Conservation (phyloP, 176 grass and related monocot species). For the Puya raimondii region DNA sequence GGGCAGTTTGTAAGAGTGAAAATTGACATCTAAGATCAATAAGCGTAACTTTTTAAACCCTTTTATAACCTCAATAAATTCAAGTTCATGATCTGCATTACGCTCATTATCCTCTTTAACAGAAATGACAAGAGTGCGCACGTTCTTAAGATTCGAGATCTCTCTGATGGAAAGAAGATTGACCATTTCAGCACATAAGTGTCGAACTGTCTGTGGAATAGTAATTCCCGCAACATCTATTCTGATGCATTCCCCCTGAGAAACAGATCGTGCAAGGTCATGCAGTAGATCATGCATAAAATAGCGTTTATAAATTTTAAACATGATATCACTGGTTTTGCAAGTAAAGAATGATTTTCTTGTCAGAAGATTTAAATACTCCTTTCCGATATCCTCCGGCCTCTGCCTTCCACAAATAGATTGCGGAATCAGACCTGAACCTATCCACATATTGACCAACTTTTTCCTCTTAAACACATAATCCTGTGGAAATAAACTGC, state of each 20-base stretch:
- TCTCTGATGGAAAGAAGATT: background rate
- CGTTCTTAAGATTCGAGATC: background rate
- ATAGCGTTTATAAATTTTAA: too few species aligned
- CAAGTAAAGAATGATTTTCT: slow-evolving; percentile 20
- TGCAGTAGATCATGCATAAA: slow-evolving; percentile 20
- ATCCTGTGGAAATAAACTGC: slow-evolving; percentile 17
- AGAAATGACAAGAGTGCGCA: background rate
- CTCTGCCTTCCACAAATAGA: background rate
- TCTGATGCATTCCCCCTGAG: slow-evolving; percentile 21
- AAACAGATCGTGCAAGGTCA: slow-evolving; percentile 18
- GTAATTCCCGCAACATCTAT: background rate
- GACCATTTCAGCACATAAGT: background rate
- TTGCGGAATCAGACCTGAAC: slow-evolving; percentile 8
- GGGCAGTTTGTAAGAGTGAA: background rate
- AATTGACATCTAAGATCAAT: background rate
- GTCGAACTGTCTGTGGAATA: background rate
- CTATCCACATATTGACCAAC: slow-evolving; percentile 17
- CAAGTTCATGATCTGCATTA: background rate
- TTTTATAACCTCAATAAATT: background rate
- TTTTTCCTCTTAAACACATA: background rate
- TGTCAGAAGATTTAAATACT: slow-evolving; percentile 1
- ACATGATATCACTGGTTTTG: too few species aligned
- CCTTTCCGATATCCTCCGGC: slow-evolving; percentile 12
- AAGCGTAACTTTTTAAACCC: background rate
- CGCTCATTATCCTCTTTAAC: too few species aligned